phyloP scores from a whole-genome alignment of 495 filamentous ascomycete species.

The Neurospora sp. region DNA sequence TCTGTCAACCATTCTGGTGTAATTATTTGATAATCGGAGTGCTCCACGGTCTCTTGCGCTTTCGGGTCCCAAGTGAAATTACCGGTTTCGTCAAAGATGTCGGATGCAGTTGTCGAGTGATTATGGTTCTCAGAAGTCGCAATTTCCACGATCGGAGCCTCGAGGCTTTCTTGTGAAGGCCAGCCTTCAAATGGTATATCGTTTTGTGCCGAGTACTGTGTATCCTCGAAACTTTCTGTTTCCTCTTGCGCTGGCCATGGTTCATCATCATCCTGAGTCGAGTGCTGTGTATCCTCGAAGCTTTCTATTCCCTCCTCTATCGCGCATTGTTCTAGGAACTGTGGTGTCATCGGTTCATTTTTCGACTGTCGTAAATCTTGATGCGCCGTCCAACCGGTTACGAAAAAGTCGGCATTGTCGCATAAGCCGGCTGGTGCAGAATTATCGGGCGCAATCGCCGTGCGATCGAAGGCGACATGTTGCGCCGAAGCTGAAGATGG shows the following conservation, averaged over 20 bases:
- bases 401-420: background rate
- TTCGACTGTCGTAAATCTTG: background rate
- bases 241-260: background rate
- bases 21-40: background rate
- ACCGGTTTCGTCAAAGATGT: background rate
- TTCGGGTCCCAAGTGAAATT: background rate
- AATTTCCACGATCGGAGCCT: background rate
- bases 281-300: background rate
- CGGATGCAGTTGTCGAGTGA: background rate
- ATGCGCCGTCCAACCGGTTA: background rate
- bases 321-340: background rate
- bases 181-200: background rate
- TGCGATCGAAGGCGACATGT: background rate
- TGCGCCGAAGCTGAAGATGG: conserved; percentile 17
- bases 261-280: background rate
- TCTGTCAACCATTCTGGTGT: background rate
- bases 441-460: background rate
- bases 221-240: background rate
- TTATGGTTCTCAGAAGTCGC: background rate
- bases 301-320: background rate
- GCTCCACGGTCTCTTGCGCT: background rate
- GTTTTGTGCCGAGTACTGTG: background rate
- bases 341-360: background rate
- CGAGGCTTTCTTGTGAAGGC: background rate
- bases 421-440: background rate